Conservation (phyloP, 441 rosid genomes). For the Hypseocharis bilobata region DNA sequence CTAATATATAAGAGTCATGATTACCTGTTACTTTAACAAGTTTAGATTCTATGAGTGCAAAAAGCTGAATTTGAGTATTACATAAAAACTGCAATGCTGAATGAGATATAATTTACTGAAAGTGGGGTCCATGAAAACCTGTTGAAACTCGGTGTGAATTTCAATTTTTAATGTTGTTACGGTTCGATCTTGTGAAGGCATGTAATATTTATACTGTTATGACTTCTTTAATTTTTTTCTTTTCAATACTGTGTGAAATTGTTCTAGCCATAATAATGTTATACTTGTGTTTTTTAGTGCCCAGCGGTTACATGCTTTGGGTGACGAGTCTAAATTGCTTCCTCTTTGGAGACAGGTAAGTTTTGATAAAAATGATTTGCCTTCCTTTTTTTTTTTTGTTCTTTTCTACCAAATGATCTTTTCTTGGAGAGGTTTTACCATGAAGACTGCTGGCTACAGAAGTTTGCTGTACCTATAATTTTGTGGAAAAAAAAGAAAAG, state of each 20-base stretch:
- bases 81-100: background rate
- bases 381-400: slow-evolving; percentile 4
- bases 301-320: slow-evolving; percentile 75
- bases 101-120: background rate
- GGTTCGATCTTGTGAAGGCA: background rate
- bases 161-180: background rate
- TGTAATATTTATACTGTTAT: background rate
- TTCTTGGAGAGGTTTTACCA: background rate
- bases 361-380: slow-evolving; percentile 1
- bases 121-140: background rate
- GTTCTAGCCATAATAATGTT: background rate
- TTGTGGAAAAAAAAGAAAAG: too few species aligned
- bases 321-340: slow-evolving; percentile 83
- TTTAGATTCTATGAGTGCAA: background rate
- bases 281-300: slow-evolving; percentile 44
- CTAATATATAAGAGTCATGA: background rate
- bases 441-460: background rate
- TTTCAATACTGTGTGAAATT: background rate
- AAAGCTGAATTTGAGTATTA: background rate
- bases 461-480: background rate
- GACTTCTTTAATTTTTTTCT: background rate
- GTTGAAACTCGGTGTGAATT: background rate
- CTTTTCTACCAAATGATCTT: background rate
- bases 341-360: slow-evolving; percentile 99
- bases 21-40: background rate